Evolutionary conservation across 345 rosid genomes (phyloP), one percentile per base, ranked within the genome.

Genomic region (Orychophragmus violaceus): DNA sequence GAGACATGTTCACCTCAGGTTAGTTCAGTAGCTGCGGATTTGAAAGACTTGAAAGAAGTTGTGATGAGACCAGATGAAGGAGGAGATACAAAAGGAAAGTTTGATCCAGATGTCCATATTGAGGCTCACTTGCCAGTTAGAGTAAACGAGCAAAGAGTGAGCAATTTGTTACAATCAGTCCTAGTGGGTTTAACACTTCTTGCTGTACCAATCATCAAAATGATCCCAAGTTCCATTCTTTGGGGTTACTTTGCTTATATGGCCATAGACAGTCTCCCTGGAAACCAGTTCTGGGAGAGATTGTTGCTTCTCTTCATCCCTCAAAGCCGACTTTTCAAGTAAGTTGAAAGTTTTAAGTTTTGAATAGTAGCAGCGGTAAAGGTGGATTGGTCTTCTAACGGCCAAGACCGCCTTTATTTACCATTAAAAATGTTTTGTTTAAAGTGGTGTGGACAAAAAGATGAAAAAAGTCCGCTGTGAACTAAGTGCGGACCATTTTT

Each of bases 221-320:
- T 61, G 81, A 87, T 89, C 49, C 98, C 98, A 16, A 83, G 95
- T 62, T 87, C 96, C 7, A 79, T 89, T 24, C 88, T 91, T 2
- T 91, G 91, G 94, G 96, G 96, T 29, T 91, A 91, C 74, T 91
- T 91, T 1, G 85, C 90, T 3, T 87, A 83, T 76, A 89, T 89
- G 98, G 95, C 98, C 0, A 81, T 91, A 4, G 96, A 91, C 68
- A 89, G 95, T 79, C 94, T 91, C 10, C 95, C 90, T 0, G 95
- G 98, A 18, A 89, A 87, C 76, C 98, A 89, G 13, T 91, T 87
- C 72, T 91, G 88, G 87, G 96, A 89, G 62, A 80, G 96, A 60
- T 22, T 85, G 5, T 76, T 87, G 36, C 82, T 91, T 27, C 90
- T 91, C 59, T 83, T 89, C 74, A 71, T 85, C 51, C 60, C 82